A percentile compares a stretch with the other conserved stretches of the same genome.
phyloP scores from a whole-genome alignment of 768 basidiomycete genomes.

The Xerocomus brunneocitrinus region DNA sequence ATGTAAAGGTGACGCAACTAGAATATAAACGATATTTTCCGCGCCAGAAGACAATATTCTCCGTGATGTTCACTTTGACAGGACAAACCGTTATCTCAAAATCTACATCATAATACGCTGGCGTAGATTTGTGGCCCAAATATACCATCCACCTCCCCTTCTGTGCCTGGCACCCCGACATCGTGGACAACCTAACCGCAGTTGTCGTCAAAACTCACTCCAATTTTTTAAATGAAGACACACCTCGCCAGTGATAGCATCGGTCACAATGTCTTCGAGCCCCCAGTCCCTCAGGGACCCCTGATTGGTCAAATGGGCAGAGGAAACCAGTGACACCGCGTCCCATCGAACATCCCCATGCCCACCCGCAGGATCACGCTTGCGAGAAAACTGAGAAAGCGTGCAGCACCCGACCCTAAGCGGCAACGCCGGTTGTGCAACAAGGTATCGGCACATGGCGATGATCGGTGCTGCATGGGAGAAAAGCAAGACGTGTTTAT shows the following conservation, averaged over 20 bases:
- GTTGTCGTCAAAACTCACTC: not conserved
- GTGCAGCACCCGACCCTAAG: slow-evolving; percentile 75
- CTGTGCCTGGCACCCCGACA: slow-evolving; percentile 62
- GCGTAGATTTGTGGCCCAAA: slow-evolving; percentile 45
- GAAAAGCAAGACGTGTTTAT: slow-evolving; percentile 55
- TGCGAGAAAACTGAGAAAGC: slow-evolving; percentile 50
- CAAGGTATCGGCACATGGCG: slow-evolving; percentile 55
- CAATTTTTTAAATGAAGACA: slow-evolving; percentile 11
- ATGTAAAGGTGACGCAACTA: not conserved
- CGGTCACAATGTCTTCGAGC: slow-evolving; percentile 63
- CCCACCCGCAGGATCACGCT: slow-evolving; percentile 17
- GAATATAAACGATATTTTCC: not conserved
- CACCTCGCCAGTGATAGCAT: slow-evolving; percentile 52
- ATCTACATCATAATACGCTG: slow-evolving; percentile 14
- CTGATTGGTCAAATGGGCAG: slow-evolving; percentile 48
- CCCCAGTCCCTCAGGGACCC: slow-evolving; percentile 74
- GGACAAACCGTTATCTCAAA: not conserved
- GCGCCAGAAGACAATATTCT: not conserved
- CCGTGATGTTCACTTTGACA: not conserved
- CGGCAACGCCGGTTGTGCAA: slow-evolving; percentile 47
- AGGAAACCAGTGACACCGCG: slow-evolving; percentile 46
- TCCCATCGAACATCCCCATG: slow-evolving; percentile 44
- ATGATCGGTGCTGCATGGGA: slow-evolving; percentile 76
- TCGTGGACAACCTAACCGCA: slow-evolving; percentile 61
- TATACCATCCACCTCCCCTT: slow-evolving; percentile 52